phyloP scores from a whole-genome alignment of 2,329 filamentous ascomycete genomes.

The Fusarium sp. region DNA sequence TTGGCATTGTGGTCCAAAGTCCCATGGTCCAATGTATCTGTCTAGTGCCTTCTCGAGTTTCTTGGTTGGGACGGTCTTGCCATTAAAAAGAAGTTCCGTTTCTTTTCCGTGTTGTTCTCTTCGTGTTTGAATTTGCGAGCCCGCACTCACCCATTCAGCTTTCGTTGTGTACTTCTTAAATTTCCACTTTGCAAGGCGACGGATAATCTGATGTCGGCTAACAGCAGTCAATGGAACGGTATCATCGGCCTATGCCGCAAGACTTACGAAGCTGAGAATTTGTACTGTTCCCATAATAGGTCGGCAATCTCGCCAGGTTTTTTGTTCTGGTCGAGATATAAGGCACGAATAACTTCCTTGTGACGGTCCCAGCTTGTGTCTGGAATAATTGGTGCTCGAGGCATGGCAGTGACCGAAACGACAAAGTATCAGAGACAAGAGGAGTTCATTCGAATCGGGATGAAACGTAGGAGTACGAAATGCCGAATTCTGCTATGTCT shows the following conservation, averaged over 20 bases:
- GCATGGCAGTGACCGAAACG: neutral
- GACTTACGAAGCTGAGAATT: conserved; percentile 4
- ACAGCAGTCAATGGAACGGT: too few relatives aligned
- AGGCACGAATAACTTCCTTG: neutral
- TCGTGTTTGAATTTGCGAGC: neutral
- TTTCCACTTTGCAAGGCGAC: conserved; percentile 6
- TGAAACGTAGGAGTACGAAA: too few relatives aligned
- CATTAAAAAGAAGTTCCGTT: conserved; percentile 4
- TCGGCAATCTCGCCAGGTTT: neutral
- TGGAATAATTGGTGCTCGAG: neutral
- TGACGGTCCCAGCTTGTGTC: neutral
- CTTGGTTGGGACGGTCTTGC: neutral
- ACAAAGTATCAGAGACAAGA: too few relatives aligned
- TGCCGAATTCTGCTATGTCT: neutral
- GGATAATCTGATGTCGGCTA: conserved; percentile 6
- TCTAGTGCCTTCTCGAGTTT: conserved; percentile 7
- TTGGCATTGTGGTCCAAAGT: neutral
- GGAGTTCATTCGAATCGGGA: too few relatives aligned
- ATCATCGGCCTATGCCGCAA: neutral
- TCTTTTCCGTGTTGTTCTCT: conserved; percentile 2
- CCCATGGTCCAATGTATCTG: neutral
- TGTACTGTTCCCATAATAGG: neutral
- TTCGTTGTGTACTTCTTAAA: conserved; percentile 2
- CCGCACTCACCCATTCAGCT: conserved; percentile 1
- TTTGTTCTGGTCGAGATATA: neutral